Base-by-base conservation (phyloP, 1,139 yeast species). In the Pneumocystis oryctolagi region DNA sequence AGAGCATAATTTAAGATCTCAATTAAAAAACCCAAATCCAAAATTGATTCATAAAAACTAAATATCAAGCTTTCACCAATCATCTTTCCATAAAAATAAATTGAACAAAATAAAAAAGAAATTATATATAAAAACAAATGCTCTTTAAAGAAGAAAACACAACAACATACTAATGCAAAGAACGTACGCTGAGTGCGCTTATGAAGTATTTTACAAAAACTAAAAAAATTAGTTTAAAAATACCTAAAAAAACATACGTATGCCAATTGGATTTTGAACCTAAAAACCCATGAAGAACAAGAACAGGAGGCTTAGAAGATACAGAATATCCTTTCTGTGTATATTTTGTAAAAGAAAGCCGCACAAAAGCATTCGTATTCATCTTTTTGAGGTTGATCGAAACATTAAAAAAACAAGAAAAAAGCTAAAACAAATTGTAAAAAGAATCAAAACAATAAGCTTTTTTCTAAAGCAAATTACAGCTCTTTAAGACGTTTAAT, bases 201-300 rank as follows among this genome's bases (percentile, higher is more conserved):
- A 67, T 64, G 53, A 76, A 69, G 40, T 73, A 76, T 8, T 71
- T 70, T 65, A 71, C 79, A 53, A 65, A 66, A 14, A 31, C 61
- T 53, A 61, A 58, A 18, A 14, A 40, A 18, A 6, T 2, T 60
- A 53, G 14, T 70, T 56, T n/a, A 25, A 5, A 20, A 55, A 18
- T 9, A 47, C 20, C 4, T 12, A 5, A 35, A 18, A 2, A n/a
- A 37, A 71, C 68, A 61, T 85, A 87, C 0, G 89, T 78, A 66
- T 96, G 76, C 71, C 87, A 88, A 73, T 90, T 92, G 30, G 80
- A 70, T 69, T 83, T 86, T 63, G 87, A 84, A 0, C 98, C 98
- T 73, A 92, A 89, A 14, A 92, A 75, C 0, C 98, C 98, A 73
- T 92, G 98, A 56, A 90, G 74, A 42, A 92, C 82, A 42, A 92